Base-by-base conservation (phyloP, 805 yeast genomes). In the Saturnispora sekii region DNA sequence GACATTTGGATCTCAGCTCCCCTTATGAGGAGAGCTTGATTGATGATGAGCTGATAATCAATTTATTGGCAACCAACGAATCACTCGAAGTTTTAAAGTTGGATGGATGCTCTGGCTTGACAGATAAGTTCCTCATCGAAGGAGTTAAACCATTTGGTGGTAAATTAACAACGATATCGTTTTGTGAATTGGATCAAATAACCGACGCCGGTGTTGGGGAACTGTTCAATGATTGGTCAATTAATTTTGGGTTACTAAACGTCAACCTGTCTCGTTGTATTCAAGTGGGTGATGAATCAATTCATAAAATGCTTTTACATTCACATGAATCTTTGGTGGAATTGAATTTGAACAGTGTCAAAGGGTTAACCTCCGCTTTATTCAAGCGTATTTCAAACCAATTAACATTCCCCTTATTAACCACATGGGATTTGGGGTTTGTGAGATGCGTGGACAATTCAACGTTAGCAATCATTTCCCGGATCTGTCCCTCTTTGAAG, bases 371-470 rank as follows among this genome's bases (percentile, higher is more conserved):
- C 0, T 64, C 69, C 12, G 65, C 67, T 5, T 65, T 79, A 7
- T 72, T 82, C 54, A 64, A 68, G 42, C 68, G 66, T 40, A 51
- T 72, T 3, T 70, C 65, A 41, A 73, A 76, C 44, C 64, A 49
- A 57, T 62, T 57, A 16, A 48, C 59, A 11, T 67, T 78, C 37
- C 84, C 88, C 1, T 70, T 79, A 28, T 63, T 90, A 36, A 77
- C 86, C 0, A 72, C 76, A 31, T 53, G 85, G 14, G 93, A 90
- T 59, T 57, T 79, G 11, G 94, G 97, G 0, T 90, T 90, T 62
- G 84, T 87, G 3, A 68, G 94, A 34, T 68, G 77, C 16, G 73
- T 86, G 10, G 87, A 87, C 57, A 86, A 90, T 60, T 72, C 69
- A 15, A 72, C 77, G 0, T 59, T 89, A n/a, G 74, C 73, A 21